These are phyloP conservation scores for Penicillium silybi DNA, from an alignment of 495 filamentous ascomycete species.

Conservation along the genomic window DNA sequence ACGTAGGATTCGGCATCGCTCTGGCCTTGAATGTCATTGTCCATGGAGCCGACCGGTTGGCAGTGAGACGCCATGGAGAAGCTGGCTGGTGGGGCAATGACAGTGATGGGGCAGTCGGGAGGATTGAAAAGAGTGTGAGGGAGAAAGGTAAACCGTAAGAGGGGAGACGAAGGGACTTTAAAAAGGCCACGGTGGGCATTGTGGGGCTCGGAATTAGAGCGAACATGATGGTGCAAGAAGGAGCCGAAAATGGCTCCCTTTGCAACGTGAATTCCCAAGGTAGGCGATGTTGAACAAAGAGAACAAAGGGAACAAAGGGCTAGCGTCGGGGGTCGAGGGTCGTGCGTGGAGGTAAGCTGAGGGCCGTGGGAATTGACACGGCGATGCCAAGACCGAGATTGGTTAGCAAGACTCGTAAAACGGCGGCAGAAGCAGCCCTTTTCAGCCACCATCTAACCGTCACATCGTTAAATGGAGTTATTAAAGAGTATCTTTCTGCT, in stretches of 20 bases:
- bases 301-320: background rate
- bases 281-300: background rate
- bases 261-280: background rate
- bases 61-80: background rate
- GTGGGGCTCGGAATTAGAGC: background rate
- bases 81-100: background rate
- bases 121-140: background rate
- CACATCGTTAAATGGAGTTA: background rate
- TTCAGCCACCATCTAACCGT: background rate
- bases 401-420: background rate
- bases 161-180: background rate
- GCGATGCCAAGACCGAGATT: background rate
- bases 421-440: background rate
- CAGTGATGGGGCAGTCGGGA: background rate
- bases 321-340: too few relatives aligned
- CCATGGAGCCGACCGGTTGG: background rate
- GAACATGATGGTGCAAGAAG: background rate
- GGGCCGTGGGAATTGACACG: background rate
- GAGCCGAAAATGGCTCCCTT: background rate
- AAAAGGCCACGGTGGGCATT: background rate
- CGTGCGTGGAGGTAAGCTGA: background rate
- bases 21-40: background rate
- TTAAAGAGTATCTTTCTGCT: background rate
- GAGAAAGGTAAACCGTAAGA: background rate
- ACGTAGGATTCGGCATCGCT: background rate